A percentile compares a stretch with the other conserved stretches of the same genome.
phyloP scores from a whole-genome alignment of 805 yeast genomes.

The Candida ficus region DNA sequence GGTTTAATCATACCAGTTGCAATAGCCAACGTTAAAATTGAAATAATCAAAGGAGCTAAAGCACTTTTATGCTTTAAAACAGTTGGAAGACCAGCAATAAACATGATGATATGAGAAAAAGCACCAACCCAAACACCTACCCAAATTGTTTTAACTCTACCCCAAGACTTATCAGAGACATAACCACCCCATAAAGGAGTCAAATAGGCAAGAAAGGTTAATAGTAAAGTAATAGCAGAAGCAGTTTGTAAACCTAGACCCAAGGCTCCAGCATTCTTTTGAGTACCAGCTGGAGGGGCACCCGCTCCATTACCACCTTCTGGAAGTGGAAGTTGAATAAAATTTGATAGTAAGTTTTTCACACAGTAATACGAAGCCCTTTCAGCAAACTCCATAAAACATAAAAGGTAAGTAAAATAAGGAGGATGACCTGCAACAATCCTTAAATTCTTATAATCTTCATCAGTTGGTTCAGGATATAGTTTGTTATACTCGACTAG shows the following conservation, averaged over 20 bases:
- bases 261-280: constrained; percentile 45
- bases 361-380: constrained; percentile 79
- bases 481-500: no score
- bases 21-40: constrained; percentile 51
- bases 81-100: constrained; percentile 61
- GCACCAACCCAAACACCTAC: constrained; percentile 53
- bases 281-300: constrained; percentile 16
- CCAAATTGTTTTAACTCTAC: constrained; percentile 63
- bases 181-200: constrained; percentile 75
- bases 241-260: constrained; percentile 57
- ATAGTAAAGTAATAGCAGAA: constrained; percentile 65
- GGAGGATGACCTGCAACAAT: constrained; percentile 41
- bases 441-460: constrained; percentile 30
- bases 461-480: constrained; percentile 38
- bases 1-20: constrained; percentile 81
- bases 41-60: constrained; percentile 47
- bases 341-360: constrained; percentile 70
- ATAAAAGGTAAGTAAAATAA: constrained; percentile 43
- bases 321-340: constrained; percentile 53
- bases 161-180: constrained; percentile 67
- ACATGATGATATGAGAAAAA: constrained; percentile 55
- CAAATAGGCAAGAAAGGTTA: constrained; percentile 77
- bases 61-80: constrained; percentile 36
- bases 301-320: constrained; percentile 31
- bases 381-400: constrained; percentile 71